Evolutionary conservation across 139 green algal species (phyloP).

Genomic region (Micractinium conductrix): DNA sequence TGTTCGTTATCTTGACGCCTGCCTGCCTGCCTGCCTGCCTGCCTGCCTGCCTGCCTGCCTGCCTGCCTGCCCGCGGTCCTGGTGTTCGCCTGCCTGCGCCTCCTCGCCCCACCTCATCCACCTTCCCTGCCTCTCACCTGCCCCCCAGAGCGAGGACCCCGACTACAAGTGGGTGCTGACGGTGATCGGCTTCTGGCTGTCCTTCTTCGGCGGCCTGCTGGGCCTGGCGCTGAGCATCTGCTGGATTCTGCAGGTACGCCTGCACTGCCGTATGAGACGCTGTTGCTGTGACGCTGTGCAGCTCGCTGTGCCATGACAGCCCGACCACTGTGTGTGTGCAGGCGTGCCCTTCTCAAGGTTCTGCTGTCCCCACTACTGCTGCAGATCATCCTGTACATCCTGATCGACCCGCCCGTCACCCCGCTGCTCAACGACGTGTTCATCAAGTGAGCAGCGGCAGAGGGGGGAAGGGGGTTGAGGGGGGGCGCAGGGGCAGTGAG

Average conservation of each 20-base stretch:
- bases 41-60: too few species aligned
- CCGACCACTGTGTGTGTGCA: too few species aligned
- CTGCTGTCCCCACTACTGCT: too few species aligned
- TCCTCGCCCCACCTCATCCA: not conserved
- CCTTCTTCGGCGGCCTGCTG: constrained; percentile 74
- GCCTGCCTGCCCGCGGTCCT: too few species aligned
- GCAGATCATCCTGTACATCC: constrained; percentile 95
- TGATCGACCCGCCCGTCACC: constrained; percentile 79
- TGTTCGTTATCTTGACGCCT: too few species aligned
- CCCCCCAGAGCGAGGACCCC: constrained; percentile 78
- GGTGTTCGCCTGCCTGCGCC: too few species aligned
- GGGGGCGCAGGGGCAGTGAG: too few species aligned
- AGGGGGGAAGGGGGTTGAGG: not conserved
- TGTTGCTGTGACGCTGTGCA: too few species aligned
- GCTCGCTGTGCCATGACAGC: too few species aligned
- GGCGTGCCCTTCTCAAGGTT: too few species aligned
- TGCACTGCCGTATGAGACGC: constrained; percentile 96
- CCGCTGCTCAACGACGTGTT: constrained; percentile 94
- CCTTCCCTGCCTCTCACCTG: not conserved
- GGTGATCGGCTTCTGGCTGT: constrained; percentile 85
- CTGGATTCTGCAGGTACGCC: constrained; percentile 94
- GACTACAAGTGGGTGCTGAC: constrained; percentile 81
- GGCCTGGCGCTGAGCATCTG: constrained; percentile 70
- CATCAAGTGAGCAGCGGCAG: constrained; percentile 65
- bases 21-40: not conserved